phyloP scores from a whole-genome alignment of 2,329 filamentous ascomycete genomes.

The Penicillium polonicum region DNA sequence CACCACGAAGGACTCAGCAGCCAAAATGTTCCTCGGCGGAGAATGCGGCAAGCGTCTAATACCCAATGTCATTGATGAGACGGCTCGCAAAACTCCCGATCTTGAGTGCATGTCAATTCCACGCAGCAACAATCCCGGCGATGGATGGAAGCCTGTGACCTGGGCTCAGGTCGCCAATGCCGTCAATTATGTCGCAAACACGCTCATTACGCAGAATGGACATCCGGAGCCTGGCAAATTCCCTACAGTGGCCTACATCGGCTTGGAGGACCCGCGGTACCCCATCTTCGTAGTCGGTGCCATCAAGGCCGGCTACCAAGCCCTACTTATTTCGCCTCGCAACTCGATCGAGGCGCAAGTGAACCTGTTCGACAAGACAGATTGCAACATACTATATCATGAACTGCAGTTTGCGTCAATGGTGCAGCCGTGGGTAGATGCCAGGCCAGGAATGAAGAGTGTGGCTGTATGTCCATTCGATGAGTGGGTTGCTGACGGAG shows the following conservation, averaged over 20 bases:
- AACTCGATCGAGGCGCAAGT: not conserved
- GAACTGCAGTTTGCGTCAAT: not conserved
- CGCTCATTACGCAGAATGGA: not conserved
- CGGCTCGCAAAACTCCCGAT: not conserved
- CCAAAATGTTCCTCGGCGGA: not conserved
- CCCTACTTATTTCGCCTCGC: not conserved
- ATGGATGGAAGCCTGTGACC: not conserved
- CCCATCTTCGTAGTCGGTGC: not conserved
- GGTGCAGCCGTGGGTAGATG: too few species aligned
- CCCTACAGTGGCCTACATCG: not conserved
- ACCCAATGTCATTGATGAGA: not conserved
- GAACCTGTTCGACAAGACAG: not conserved
- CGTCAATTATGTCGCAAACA: not conserved
- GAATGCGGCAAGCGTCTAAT: not conserved
- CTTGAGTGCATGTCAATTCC: not conserved
- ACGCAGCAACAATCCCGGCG: not conserved
- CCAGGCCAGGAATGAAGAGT: too few species aligned
- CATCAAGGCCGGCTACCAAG: not conserved
- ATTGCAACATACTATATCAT: not conserved
- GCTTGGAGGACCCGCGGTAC: not conserved
- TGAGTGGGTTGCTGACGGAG: too few species aligned
- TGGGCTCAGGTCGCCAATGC: not conserved
- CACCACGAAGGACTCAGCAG: not conserved
- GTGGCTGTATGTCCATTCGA: too few species aligned
- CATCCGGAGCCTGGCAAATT: not conserved